Evolutionary conservation across 163 green algal genomes (phyloP), one percentile per base, ranked within the genome.

Genomic region (Volvox carteri): DNA sequence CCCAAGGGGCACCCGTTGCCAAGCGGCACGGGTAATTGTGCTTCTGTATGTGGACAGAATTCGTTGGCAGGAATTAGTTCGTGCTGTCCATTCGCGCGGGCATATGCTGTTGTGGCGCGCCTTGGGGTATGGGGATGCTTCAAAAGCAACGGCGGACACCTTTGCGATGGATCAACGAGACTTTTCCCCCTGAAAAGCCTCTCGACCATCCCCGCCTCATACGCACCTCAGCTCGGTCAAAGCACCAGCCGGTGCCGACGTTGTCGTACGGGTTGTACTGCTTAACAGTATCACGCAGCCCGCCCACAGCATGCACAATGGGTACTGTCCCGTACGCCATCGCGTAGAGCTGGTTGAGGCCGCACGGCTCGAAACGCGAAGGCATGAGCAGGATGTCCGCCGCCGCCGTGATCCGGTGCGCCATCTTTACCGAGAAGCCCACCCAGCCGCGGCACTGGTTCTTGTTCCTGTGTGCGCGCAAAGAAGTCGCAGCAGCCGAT

Each of bases 371-470:
- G 60, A 97, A 97, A 85, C 95, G 93, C 14, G 92, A 97, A 60
- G 96, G 97, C 97, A 99, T 99, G 46, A 99, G 94, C 90, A 99
- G 93, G 41, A 99, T 95, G 92, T 99, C 98, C 30, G 48, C 91
- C 68, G 91, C 97, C 0, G 98, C 98, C 4, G 96, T 99, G 91
- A 99, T 99, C 76, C 96, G 93, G 93, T 99, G 98, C 25, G 97
- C 95, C 95, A 98, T 97, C 86, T 95, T 92, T 9, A 97, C 95
- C 41, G 86, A 96, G 91, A 99, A 99, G 50, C 97, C 97, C 48
- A 99, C 97, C 97, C 96, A 99, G 39, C 90, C 91, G 35, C 95
- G 87, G 88, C 95, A 98, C 91, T 96, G 92, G 70, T 74, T 52
- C 78, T 91, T 90, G 83, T 92, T 93, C 84, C 87, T 91, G 81